phyloP scores from a whole-genome alignment of 768 basidiomycete genomes.

The Trichaptum fuscoviolaceum region DNA sequence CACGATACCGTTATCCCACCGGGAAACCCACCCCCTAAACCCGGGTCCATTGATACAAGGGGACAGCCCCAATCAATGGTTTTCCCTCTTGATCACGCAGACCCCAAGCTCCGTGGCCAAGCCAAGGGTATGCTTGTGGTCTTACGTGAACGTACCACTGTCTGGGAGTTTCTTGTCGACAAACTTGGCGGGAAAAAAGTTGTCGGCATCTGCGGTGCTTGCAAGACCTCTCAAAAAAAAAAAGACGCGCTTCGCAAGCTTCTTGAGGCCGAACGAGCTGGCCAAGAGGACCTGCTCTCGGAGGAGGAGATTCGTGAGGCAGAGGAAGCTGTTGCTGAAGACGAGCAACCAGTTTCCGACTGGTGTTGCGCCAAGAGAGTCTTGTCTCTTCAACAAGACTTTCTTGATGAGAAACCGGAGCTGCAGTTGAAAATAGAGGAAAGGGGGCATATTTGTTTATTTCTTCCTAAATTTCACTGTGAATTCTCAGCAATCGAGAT shows the following conservation, averaged over 20 bases:
- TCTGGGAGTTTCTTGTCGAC: neutral
- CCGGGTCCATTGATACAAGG: conserved; percentile 11
- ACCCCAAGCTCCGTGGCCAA: conserved; percentile 13
- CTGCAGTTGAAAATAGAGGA: conserved; percentile 8
- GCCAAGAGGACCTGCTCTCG: conserved; percentile 8
- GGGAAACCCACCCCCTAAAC: conserved; percentile 15
- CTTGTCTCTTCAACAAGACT: conserved; percentile 8
- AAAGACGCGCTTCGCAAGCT: conserved; percentile 14
- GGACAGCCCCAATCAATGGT: conserved; percentile 18
- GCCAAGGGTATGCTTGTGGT: conserved; percentile 21
- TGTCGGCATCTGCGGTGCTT: conserved; percentile 15
- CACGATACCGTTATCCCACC: conserved; percentile 17
- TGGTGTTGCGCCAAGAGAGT: conserved; percentile 10
- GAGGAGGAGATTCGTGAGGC: neutral
- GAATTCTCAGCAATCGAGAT: conserved; percentile 3
- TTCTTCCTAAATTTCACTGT: conserved; percentile 3
- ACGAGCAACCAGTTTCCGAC: neutral
- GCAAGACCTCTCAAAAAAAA: conserved; percentile 15
- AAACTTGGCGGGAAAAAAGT: conserved; percentile 1
- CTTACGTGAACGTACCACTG: conserved; percentile 15
- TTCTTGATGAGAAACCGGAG: conserved; percentile 7
- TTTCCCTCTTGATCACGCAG: conserved; percentile 3
- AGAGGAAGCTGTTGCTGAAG: neutral
- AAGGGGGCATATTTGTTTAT: conserved; percentile 8
- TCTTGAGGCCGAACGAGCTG: conserved; percentile 12